Conservation (phyloP, 192 early-diverging fungal genomes). For the Coemansia sp. region DNA sequence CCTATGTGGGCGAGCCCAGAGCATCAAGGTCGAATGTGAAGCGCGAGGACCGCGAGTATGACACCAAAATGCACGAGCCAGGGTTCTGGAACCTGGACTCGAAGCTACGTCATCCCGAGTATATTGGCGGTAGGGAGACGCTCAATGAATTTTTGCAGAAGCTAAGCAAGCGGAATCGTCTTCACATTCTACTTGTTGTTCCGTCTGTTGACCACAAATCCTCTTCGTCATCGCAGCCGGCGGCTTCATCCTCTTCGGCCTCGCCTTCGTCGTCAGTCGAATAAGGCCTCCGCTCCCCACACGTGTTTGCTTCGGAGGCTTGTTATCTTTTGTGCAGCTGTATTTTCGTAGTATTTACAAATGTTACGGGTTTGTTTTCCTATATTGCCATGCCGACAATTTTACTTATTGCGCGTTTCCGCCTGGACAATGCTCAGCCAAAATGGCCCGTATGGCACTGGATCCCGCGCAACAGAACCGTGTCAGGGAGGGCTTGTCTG, state of each 20-base stretch:
- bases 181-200: conserved; percentile 42
- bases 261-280: background rate
- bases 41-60: conserved; percentile 26
- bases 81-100: conserved; percentile 53
- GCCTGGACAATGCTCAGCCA: background rate
- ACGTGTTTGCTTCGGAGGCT: background rate
- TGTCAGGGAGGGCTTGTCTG: background rate
- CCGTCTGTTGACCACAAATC: conserved; percentile 18
- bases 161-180: conserved; percentile 28
- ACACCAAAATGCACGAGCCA: conserved; percentile 16
- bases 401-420: background rate
- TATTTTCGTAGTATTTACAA: background rate
- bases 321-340: background rate
- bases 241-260: background rate
- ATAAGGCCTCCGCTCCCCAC: background rate
- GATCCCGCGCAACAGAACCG: background rate
- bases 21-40: conserved; percentile 24
- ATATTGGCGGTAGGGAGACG: conserved; percentile 25
- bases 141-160: conserved; percentile 31
- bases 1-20: conserved; percentile 36
- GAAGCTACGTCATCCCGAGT: conserved; percentile 32
- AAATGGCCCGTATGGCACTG: background rate
- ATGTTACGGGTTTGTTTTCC: background rate
- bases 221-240: background rate
- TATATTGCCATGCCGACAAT: background rate